These are phyloP conservation scores for Candida ulmi DNA, from an alignment of 805 yeast species.

Conservation along the genomic window DNA sequence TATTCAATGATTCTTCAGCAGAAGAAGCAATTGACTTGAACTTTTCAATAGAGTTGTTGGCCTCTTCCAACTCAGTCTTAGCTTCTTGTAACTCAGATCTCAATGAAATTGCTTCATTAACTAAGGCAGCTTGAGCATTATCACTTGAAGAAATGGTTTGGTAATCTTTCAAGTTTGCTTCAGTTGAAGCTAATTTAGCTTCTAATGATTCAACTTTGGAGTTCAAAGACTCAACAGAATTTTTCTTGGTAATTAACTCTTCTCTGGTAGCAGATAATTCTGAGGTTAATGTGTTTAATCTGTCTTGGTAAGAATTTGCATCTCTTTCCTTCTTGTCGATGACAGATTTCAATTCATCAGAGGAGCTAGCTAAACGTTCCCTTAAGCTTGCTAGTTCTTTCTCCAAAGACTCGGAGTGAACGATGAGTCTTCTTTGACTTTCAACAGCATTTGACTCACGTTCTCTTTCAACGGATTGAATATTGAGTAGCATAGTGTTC, in stretches of 20 bases:
- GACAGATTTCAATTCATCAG: conserved; percentile 45
- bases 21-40: conserved; percentile 58
- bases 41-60: conserved; percentile 54
- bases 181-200: conserved; percentile 23
- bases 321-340: conserved; percentile 54
- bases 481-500: conserved; percentile 48
- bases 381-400: conserved; percentile 38
- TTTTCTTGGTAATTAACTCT: conserved; percentile 36
- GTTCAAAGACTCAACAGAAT: conserved; percentile 33
- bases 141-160: conserved; percentile 22
- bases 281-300: conserved; percentile 48
- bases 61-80: conserved; percentile 47
- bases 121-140: conserved; percentile 21
- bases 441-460: conserved; percentile 49
- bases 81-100: conserved; percentile 40
- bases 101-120: conserved; percentile 26
- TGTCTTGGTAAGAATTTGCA: conserved; percentile 50
- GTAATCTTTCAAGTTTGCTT: conserved; percentile 26
- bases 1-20: conserved; percentile 58
- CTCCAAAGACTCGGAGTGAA: conserved; percentile 46
- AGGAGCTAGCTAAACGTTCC: conserved; percentile 39
- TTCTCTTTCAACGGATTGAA: conserved; percentile 59
- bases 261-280: conserved; percentile 39
- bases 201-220: conserved; percentile 30
- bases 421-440: conserved; percentile 41